Conservation (phyloP, 2,329 filamentous ascomycete species). For the Coniochaeta sp. region DNA sequence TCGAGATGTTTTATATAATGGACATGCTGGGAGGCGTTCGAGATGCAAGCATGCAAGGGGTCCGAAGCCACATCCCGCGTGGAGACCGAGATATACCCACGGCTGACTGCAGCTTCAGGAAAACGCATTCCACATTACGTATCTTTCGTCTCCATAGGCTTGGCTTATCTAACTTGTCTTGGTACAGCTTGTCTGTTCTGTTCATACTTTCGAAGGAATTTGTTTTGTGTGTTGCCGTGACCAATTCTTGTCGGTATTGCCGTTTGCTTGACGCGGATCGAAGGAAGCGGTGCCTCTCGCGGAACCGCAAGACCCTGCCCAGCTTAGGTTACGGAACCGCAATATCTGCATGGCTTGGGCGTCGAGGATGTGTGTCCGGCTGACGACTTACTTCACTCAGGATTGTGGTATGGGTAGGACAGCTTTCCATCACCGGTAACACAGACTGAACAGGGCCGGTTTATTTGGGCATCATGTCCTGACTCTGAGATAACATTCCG, state of each 20-base stretch:
- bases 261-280: background rate
- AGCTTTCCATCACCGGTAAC: background rate
- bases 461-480: background rate
- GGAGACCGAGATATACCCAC: background rate
- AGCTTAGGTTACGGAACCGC: background rate
- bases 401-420: background rate
- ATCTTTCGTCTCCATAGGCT: background rate
- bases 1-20: background rate
- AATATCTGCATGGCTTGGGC: background rate
- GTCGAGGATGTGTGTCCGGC: background rate
- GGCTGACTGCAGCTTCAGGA: background rate
- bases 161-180: background rate
- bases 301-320: no score
- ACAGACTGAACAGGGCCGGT: background rate
- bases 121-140: background rate
- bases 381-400: background rate
- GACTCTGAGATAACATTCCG: background rate
- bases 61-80: conserved; percentile 1
- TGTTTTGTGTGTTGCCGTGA: background rate
- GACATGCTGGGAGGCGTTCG: background rate
- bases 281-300: background rate
- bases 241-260: background rate
- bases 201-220: background rate
- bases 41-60: conserved; percentile 1
- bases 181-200: background rate